phyloP scores from a whole-genome alignment of 2,329 filamentous ascomycete species.

The Talaromyces sp. region DNA sequence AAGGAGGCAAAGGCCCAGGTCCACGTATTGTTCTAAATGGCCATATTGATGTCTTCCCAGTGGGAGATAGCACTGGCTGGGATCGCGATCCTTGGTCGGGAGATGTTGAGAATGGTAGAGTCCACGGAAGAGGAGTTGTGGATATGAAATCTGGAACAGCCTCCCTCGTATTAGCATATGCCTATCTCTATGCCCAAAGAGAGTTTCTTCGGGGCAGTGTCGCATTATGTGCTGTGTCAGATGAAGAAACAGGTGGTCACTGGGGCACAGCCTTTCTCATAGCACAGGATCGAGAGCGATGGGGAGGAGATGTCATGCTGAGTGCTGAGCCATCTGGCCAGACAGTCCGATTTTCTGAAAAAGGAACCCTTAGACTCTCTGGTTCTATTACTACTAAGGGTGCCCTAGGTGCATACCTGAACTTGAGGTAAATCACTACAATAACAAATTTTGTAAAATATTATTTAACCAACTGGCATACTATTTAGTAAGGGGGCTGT shows the following conservation, averaged over 20 bases:
- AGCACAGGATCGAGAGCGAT: slow-evolving; percentile 30
- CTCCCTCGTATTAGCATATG: slow-evolving; percentile 44
- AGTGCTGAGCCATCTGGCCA: slow-evolving; percentile 44
- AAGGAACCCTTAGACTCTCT: slow-evolving; percentile 47
- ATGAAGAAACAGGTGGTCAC: slow-evolving; percentile 8
- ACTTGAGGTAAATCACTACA: slow-evolving; percentile 33
- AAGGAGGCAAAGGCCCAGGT: slow-evolving; percentile 17
- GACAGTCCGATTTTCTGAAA: slow-evolving; percentile 46
- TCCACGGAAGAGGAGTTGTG: slow-evolving; percentile 44
- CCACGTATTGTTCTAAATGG: slow-evolving; percentile 46
- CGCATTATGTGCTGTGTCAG: slow-evolving; percentile 7
- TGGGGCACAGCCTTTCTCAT: slow-evolving; percentile 6
- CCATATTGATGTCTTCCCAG: slow-evolving; percentile 49
- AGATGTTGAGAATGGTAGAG: slow-evolving; percentile 35
- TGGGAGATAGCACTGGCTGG: slow-evolving; percentile 36
- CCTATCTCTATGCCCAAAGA: slow-evolving; percentile 31
- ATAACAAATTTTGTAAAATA: no score
- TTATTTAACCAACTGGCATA: not conserved
- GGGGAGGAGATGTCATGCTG: slow-evolving; percentile 44
- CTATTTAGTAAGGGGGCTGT: slow-evolving; percentile 1
- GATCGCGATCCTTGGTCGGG: slow-evolving; percentile 28
- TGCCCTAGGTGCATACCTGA: slow-evolving; percentile 46
- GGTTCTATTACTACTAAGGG: slow-evolving; percentile 38
- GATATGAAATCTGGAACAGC: slow-evolving; percentile 51
- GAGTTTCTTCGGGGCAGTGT: slow-evolving; percentile 6